These are phyloP conservation scores for Candida ipomoeae DNA, from an alignment of 805 yeast species.

Conservation along the genomic window DNA sequence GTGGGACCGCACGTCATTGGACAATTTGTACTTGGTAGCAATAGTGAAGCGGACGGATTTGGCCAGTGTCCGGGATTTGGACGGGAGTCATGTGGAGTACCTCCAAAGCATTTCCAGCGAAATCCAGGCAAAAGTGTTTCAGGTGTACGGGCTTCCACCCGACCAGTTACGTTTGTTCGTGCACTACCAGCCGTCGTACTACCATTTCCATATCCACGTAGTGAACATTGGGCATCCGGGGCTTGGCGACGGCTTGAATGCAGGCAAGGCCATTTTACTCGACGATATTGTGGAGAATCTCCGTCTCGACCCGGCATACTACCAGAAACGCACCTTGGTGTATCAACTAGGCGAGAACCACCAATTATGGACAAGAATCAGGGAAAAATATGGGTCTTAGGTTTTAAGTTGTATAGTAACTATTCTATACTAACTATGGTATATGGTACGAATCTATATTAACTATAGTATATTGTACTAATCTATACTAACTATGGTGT, in stretches of 20 bases:
- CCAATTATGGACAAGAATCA: conserved; percentile 52
- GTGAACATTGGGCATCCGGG: conserved; percentile 72
- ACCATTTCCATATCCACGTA: conserved; percentile 91
- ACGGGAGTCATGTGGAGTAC: conserved; percentile 52
- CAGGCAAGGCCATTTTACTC: conserved; percentile 77
- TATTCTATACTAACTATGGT: too few relatives aligned
- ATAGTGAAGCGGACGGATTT: conserved; percentile 69
- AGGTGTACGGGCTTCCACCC: conserved; percentile 36
- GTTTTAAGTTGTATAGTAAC: too few relatives aligned
- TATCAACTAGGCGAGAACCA: conserved; percentile 76
- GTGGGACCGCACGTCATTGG: conserved; percentile 79
- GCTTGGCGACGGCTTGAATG: conserved; percentile 59
- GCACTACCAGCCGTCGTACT: conserved; percentile 95
- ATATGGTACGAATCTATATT: too few relatives aligned
- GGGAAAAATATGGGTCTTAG: background rate
- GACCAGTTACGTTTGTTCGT: conserved; percentile 72
- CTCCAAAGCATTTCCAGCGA: conserved; percentile 44
- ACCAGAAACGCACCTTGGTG: conserved; percentile 51
- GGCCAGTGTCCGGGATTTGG: conserved; percentile 72
- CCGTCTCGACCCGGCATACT: conserved; percentile 54
- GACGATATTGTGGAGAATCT: conserved; percentile 80
- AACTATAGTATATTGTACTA: too few relatives aligned
- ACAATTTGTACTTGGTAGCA: conserved; percentile 70
- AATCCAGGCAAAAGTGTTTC: conserved; percentile 43
- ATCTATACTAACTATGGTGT: too few relatives aligned